Evolutionary conservation across 495 filamentous ascomycete species (phyloP).

Genomic region (Bombardia bombarda): DNA sequence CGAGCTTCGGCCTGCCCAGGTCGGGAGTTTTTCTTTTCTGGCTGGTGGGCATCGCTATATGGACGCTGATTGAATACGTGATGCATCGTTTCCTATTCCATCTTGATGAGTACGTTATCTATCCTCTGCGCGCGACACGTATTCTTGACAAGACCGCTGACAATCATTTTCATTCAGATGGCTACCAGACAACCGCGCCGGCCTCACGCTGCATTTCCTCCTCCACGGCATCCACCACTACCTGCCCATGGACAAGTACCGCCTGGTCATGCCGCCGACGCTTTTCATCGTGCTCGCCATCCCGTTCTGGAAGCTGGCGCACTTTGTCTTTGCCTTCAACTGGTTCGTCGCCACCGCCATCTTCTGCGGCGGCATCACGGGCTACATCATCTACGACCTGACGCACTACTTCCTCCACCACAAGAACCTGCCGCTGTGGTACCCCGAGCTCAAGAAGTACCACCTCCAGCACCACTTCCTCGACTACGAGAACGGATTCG

Average conservation of each 20-base stretch:
- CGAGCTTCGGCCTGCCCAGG: slow-evolving; percentile 45
- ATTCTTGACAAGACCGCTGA: slow-evolving; percentile 4
- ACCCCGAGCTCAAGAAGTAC: slow-evolving; percentile 87
- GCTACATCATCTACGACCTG: slow-evolving; percentile 92
- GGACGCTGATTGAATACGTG: slow-evolving; percentile 86
- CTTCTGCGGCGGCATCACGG: slow-evolving; percentile 87
- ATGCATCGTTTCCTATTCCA: slow-evolving; percentile 94
- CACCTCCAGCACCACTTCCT: slow-evolving; percentile 95
- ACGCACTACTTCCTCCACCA: slow-evolving; percentile 99
- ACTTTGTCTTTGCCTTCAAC: slow-evolving; percentile 73
- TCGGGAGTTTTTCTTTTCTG: slow-evolving; percentile 47
- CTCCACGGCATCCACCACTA: slow-evolving; percentile 98
- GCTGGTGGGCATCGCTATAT: slow-evolving; percentile 59
- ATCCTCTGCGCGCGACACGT: neutral
- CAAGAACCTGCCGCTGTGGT: slow-evolving; percentile 81
- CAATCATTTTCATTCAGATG: slow-evolving; percentile 43
- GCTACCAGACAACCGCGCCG: slow-evolving; percentile 88
- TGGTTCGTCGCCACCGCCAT: slow-evolving; percentile 71
- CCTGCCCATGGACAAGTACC: slow-evolving; percentile 93
- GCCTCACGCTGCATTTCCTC: slow-evolving; percentile 81
- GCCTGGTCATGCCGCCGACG: slow-evolving; percentile 94
- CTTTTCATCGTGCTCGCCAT: slow-evolving; percentile 77
- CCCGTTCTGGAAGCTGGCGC: slow-evolving; percentile 92
- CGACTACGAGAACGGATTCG: slow-evolving; percentile 96
- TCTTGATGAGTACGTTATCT: slow-evolving; percentile 67